Percentiles rank a stretch among this genome's conserved stretches.
phyloP scores from a whole-genome alignment of 805 yeast species.

The Wickerhamomyces chaumierensis region DNA sequence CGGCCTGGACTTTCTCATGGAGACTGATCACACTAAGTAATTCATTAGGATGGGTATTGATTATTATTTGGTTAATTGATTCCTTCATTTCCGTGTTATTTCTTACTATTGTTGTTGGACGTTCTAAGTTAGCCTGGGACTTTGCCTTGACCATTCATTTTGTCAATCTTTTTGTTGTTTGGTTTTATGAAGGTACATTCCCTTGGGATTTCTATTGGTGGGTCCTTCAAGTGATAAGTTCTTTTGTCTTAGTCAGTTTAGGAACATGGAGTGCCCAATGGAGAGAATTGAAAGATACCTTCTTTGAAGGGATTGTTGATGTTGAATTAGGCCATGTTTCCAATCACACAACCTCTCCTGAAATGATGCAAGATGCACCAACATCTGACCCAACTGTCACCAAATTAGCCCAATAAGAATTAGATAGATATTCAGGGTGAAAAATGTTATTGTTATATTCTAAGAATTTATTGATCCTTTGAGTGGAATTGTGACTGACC shows the following conservation, averaged over 20 bases:
- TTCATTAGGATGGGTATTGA: slow-evolving; percentile 68
- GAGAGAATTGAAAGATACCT: slow-evolving; percentile 82
- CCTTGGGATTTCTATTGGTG: slow-evolving; percentile 80
- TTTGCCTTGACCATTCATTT: slow-evolving; percentile 90
- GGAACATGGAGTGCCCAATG: slow-evolving; percentile 90
- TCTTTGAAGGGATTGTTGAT: slow-evolving; percentile 75
- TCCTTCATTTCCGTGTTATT: slow-evolving; percentile 75
- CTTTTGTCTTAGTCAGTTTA: slow-evolving; percentile 56
- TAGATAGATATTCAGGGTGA: no score
- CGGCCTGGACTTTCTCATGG: slow-evolving; percentile 78
- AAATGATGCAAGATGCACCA: neutral
- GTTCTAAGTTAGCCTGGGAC: slow-evolving; percentile 92
- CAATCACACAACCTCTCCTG: neutral
- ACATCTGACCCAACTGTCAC: neutral
- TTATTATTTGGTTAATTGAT: slow-evolving; percentile 72
- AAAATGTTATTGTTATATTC: no score
- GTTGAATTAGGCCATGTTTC: slow-evolving; percentile 31
- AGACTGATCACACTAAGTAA: slow-evolving; percentile 59
- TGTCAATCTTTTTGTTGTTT: slow-evolving; percentile 59
- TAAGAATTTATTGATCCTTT: no score
- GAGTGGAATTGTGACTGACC: no score
- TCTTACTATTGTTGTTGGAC: slow-evolving; percentile 78
- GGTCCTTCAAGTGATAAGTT: slow-evolving; percentile 61
- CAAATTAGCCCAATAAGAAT: neutral
- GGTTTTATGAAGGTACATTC: slow-evolving; percentile 51